Percentiles rank a stretch among this genome's conserved stretches.
These are phyloP conservation scores for Byssoonygena ceratinophila DNA, from an alignment of 2,329 filamentous ascomycete genomes.

Conservation along the genomic window DNA sequence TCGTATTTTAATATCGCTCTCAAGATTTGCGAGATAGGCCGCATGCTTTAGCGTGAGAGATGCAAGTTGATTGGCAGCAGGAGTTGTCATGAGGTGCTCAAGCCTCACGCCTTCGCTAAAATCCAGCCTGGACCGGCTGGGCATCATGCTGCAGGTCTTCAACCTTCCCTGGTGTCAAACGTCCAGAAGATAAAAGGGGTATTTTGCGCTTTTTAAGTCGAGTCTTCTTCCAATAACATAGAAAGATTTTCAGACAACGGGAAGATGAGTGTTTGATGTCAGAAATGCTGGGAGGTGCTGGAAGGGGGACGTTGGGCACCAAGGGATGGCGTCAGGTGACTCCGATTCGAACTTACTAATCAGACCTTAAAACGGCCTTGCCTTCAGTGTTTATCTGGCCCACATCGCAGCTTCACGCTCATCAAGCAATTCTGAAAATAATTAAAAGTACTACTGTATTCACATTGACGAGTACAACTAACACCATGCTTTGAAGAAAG, in stretches of 20 bases:
- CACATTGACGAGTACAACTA: too few relatives aligned
- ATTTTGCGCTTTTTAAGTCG: too few relatives aligned
- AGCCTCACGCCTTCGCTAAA: not conserved
- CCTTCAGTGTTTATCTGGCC: too few relatives aligned
- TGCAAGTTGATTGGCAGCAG: not conserved
- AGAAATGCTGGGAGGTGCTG: too few relatives aligned
- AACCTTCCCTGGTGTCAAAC: not conserved
- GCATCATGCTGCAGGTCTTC: not conserved
- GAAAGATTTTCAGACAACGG: too few relatives aligned
- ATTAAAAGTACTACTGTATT: too few relatives aligned
- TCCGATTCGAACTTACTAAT: not conserved
- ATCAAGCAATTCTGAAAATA: too few relatives aligned
- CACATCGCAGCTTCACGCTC: too few relatives aligned
- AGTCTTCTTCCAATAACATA: too few relatives aligned
- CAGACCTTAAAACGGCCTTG: not conserved
- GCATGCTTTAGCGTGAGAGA: not conserved
- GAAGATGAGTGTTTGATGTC: too few relatives aligned
- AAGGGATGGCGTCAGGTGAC: too few relatives aligned
- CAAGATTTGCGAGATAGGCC: not conserved
- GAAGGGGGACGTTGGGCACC: too few relatives aligned
- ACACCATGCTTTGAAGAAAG: not conserved
- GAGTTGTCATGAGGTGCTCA: not conserved
- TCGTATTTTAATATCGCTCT: not conserved
- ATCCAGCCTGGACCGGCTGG: not conserved
- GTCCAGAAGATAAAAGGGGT: not conserved